Base-by-base conservation (phyloP, 768 basidiomycete genomes). In the Psilocybe cyanescens region DNA sequence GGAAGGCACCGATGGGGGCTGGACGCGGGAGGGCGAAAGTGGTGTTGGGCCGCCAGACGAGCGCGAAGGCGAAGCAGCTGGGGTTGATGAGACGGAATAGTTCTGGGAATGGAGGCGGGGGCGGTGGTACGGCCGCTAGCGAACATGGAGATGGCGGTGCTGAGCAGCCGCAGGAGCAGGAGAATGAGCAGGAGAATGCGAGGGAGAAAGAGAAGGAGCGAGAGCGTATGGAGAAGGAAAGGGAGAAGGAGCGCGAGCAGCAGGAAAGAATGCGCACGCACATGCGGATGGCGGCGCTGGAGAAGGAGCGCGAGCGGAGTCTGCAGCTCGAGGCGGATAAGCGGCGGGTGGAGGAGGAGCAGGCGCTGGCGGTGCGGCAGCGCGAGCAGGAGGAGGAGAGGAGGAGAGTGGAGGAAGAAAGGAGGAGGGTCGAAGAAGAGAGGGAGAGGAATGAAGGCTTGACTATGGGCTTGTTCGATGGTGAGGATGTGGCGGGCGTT, bases 101-200 rank as follows among this genome's bases (percentile, higher is more conserved):
- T 50, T 50, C 65, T 5, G 61, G 61, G 3, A 55, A 14, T 8
- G 55, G 39, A 11, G 41, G 39, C 11, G 6, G 50, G 1, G 33
- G 56, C 30, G 55, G 17, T 55, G 52, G 24, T 24, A 2, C 24
- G 24, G 24, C 24, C 1, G 24, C 24, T 24, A 24, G 24, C 24
- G 24, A 24, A 24, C 24, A n/a, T 28, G 29, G 14, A 37, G 49
- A 12, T 46, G 31, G 52, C 3, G 61, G 24, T 9, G 41, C 39
- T 14, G 61, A 37, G 28, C 60, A 55, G 47, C 58, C 48, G 46
- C 54, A 56, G 54, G n/a, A 44, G 53, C 49, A 29, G 58, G 44
- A 62, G 58, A 48, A 57, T 50, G 67, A 67, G 51, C 33, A 55
- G 62, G 51, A 62, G 58, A 49, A 52, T 48, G 68, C 66, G 51